A percentile compares a stretch with the other conserved stretches of the same genome.
Conservation (phyloP, 2,329 filamentous ascomycete genomes). For the Talaromyces sp. region DNA sequence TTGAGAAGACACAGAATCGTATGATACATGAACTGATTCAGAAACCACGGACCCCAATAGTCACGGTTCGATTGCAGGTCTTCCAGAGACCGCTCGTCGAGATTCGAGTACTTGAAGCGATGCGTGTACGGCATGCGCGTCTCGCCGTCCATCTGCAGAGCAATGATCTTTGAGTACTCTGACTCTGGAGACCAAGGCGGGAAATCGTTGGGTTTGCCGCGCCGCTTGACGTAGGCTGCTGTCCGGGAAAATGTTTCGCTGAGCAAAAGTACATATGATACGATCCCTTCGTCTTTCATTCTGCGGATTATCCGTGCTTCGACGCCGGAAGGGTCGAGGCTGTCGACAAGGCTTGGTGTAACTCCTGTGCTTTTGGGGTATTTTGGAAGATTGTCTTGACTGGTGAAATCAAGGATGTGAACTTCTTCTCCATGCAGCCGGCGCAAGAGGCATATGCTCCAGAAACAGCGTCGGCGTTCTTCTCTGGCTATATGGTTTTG, state of each 20-base stretch:
- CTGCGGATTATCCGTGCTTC: slow-evolving; percentile 20
- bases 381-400: slow-evolving; percentile 29
- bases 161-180: slow-evolving; percentile 49
- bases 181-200: slow-evolving; percentile 49
- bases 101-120: slow-evolving; percentile 47
- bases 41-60: slow-evolving; percentile 52
- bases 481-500: slow-evolving; percentile 20
- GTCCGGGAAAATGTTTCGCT: slow-evolving; percentile 47
- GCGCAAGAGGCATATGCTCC: slow-evolving; percentile 41
- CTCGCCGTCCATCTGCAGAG: slow-evolving; percentile 49
- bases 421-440: slow-evolving; percentile 41
- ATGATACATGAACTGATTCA: slow-evolving; percentile 50
- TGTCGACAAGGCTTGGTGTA: slow-evolving; percentile 19
- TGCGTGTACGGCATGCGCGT: slow-evolving; percentile 48
- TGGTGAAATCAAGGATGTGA: slow-evolving; percentile 31
- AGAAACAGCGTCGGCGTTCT: slow-evolving; percentile 36
- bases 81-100: slow-evolving; percentile 37
- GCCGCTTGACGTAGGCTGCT: slow-evolving; percentile 42
- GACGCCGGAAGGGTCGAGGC: slow-evolving; percentile 16
- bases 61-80: slow-evolving; percentile 42
- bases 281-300: slow-evolving; percentile 37
- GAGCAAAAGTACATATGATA: slow-evolving; percentile 43
- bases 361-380: slow-evolving; percentile 35
- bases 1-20: slow-evolving; percentile 51
- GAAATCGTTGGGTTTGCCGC: slow-evolving; percentile 39